A percentile compares a stretch with the other conserved stretches of the same genome.
Conservation (phyloP, 73 alveolate species). For the Symbiodinium natans region DNA sequence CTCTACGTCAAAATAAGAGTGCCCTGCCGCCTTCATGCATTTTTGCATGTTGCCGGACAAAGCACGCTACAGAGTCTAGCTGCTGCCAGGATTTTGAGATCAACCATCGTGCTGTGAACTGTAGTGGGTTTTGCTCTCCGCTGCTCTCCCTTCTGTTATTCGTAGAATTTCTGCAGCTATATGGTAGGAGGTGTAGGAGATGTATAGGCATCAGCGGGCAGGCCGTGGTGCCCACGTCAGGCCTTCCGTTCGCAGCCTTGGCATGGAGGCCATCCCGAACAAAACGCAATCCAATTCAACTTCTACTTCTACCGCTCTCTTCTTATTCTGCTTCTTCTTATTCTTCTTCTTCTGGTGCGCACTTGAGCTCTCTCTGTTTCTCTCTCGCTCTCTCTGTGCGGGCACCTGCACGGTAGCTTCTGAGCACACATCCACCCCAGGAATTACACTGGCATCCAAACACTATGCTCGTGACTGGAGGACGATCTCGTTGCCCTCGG, state of each 20-base stretch:
- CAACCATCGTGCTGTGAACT: too few relatives aligned
- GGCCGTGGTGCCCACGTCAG: conserved; percentile 93
- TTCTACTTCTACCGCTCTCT: too few relatives aligned
- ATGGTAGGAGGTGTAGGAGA: too few relatives aligned
- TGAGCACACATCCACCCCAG: background rate
- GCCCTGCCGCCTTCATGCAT: background rate
- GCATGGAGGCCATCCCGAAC: background rate
- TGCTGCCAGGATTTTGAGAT: too few relatives aligned
- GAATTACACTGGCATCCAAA: background rate
- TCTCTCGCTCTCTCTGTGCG: too few relatives aligned
- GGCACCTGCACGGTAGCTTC: background rate
- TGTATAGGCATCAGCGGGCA: background rate
- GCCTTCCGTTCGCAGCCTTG: conserved; percentile 79
- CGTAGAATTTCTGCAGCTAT: too few relatives aligned
- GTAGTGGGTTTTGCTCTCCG: too few relatives aligned
- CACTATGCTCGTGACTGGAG: conserved; percentile 19
- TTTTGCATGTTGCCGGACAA: background rate
- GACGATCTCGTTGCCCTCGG: conserved; percentile 67
- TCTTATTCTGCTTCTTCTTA: too few relatives aligned
- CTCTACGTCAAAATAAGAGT: background rate
- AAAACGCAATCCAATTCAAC: too few relatives aligned
- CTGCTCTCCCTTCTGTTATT: too few relatives aligned
- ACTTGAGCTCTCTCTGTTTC: too few relatives aligned
- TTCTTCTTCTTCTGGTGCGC: too few relatives aligned
- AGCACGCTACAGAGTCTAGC: background rate